These are phyloP conservation scores for Mycena haematopus DNA, from an alignment of 768 basidiomycete genomes.

Conservation along the genomic window DNA sequence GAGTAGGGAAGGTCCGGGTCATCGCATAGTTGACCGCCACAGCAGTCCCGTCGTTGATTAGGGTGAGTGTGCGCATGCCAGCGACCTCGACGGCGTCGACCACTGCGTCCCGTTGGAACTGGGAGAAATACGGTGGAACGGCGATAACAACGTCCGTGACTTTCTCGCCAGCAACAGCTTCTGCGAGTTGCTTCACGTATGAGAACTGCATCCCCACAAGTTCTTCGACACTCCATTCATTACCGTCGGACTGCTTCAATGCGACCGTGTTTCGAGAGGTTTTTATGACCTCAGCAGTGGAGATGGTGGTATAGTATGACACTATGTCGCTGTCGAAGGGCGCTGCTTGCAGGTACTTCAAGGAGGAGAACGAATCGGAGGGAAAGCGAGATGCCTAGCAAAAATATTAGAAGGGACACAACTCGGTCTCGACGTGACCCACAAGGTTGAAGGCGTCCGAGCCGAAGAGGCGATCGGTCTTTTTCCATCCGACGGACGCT, in stretches of 20 bases:
- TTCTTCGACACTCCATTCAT: slow-evolving; percentile 86
- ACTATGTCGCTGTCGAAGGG: slow-evolving; percentile 64
- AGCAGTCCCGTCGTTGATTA: slow-evolving; percentile 93
- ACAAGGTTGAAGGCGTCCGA: slow-evolving; percentile 89
- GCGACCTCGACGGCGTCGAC: slow-evolving; percentile 92
- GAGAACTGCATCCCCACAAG: slow-evolving; percentile 93
- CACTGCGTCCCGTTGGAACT: slow-evolving; percentile 90
- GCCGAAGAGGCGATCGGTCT: slow-evolving; percentile 88
- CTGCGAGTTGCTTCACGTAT: slow-evolving; percentile 89
- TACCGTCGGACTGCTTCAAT: slow-evolving; percentile 64
- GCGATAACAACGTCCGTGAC: slow-evolving; percentile 88
- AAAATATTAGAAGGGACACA: slow-evolving; percentile 12
- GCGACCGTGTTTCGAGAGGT: slow-evolving; percentile 67
- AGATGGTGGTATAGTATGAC: slow-evolving; percentile 64
- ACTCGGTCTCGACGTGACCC: slow-evolving; percentile 40
- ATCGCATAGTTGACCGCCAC: slow-evolving; percentile 99
- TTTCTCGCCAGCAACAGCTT: slow-evolving; percentile 73
- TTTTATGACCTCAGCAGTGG: slow-evolving; percentile 56
- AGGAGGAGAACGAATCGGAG: slow-evolving; percentile 79
- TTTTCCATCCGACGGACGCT: slow-evolving; percentile 90
- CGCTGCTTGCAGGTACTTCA: slow-evolving; percentile 84
- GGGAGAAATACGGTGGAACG: slow-evolving; percentile 89
- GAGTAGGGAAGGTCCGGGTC: slow-evolving; percentile 84
- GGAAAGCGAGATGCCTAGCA: slow-evolving; percentile 91
- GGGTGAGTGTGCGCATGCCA: slow-evolving; percentile 80